Evolutionary conservation across 108 stramenopile genomes (phyloP).

Genomic region (Mediolabrus comicus): DNA sequence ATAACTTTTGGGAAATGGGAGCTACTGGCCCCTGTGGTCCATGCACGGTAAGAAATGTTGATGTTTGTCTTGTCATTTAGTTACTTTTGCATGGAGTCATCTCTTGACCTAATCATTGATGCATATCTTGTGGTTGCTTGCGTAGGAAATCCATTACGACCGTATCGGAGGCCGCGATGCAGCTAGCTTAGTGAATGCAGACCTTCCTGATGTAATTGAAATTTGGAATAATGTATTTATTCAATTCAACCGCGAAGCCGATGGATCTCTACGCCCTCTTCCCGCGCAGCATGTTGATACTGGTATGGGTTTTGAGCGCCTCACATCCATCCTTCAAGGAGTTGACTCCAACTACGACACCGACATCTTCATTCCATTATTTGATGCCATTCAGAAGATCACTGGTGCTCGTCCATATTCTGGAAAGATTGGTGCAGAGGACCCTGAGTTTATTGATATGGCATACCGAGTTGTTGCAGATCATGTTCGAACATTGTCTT

Average conservation of each 20-base stretch:
- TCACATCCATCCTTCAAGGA: conserved; percentile 94
- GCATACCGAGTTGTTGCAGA: conserved; percentile 99
- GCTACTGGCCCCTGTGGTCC: conserved; percentile 99
- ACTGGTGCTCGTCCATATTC: conserved; percentile 88
- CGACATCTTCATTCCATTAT: conserved; percentile 96
- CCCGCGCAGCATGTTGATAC: conserved; percentile 99
- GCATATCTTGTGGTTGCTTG: conserved; percentile 4
- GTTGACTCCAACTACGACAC: conserved; percentile 98
- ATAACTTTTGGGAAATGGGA: conserved; percentile 99
- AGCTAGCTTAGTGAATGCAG: conserved; percentile 92
- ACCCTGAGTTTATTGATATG: conserved; percentile 92
- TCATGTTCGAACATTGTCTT: conserved; percentile 95
- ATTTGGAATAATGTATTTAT: conserved; percentile 99
- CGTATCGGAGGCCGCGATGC: conserved; percentile 98
- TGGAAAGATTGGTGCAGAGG: conserved; percentile 92
- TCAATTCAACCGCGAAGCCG: conserved; percentile 97
- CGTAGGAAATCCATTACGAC: conserved; percentile 97
- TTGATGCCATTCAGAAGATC: conserved; percentile 85
- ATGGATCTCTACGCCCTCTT: conserved; percentile 81
- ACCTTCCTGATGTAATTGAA: conserved; percentile 94
- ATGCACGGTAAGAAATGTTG: conserved; percentile 69
- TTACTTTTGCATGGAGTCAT: not conserved
- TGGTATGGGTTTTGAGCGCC: conserved; percentile 99
- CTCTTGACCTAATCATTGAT: not conserved
- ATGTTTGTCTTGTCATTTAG: not conserved